Base-by-base conservation (phyloP, 78 protist species). In the Bigelowiella natans region DNA sequence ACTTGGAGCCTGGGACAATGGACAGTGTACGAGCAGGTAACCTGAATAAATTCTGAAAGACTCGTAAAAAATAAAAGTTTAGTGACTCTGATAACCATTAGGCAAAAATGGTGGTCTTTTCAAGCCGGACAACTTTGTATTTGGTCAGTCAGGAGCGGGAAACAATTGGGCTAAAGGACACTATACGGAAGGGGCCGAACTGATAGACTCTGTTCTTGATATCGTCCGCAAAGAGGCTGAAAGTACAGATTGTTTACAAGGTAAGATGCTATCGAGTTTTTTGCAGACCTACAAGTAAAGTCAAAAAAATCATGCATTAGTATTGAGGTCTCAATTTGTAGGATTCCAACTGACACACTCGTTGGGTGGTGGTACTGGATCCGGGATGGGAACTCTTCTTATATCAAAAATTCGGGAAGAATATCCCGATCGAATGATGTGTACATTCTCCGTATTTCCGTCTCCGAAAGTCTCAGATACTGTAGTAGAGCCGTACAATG, bases 301-400 rank as follows among this genome's bases (percentile, higher is more conserved):
- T 39, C 98, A 97, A 89, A 98, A 98, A 91, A 96, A 91, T 93
- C 98, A 97, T 88, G 98, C 97, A 92, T 95, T 98, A 84, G 95
- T 97, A 94, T 94, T 97, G 96, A 34, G n/a, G n/a, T n/a, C n/a
- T n/a, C n/a, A n/a, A n/a, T n/a, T n/a, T n/a, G n/a, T n/a, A n/a
- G 99, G 99, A 84, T 97, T 98, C 97, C 99, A 97, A 92, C 91
- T 97, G 37, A 39, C 97, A 11, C 99, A 98, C 96, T 98, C 99
- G 26, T 95, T 98, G 39, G 99, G 99, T 38, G 99, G 99, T 40
- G 99, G 99, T 38, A 98, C 99, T 36, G 99, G 99, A 73, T 97
- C 99, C 26, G 99, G 99, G 38, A 91, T 93, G 94, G 97, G 94
- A n/a, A 91, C 95, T 1, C 93, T 91, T 0, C 90, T 95, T 39